A percentile compares a stretch with the other conserved stretches of the same genome.
Conservation (phyloP, 164 flowering plant genomes). For the Tinospora cordifolia region DNA sequence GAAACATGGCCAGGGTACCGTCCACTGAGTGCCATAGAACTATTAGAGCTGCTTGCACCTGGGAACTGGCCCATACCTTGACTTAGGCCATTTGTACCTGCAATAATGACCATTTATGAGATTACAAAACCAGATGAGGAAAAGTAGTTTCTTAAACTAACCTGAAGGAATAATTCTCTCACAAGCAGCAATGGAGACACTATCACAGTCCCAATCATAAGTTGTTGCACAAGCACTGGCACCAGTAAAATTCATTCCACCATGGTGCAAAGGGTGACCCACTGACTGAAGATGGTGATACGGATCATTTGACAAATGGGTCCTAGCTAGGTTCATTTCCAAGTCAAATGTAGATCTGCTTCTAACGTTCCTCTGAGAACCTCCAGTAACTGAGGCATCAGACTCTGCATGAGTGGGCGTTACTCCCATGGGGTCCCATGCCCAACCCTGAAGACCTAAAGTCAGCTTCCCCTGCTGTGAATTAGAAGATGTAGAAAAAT, state of each 20-base stretch:
- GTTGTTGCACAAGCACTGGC: conserved; percentile 9
- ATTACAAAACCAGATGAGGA: not conserved
- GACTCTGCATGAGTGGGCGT: conserved; percentile 28
- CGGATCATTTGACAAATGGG: conserved; percentile 32
- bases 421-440: conserved; percentile 30
- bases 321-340: conserved; percentile 35
- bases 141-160: conserved; percentile 9
- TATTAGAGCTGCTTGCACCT: conserved; percentile 14
- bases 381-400: conserved; percentile 37
- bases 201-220: too few relatives aligned
- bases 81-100: conserved; percentile 30
- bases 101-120: not conserved
- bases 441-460: conserved; percentile 31
- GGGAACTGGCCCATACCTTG: conserved; percentile 26
- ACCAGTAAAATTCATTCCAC: conserved; percentile 27
- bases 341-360: conserved; percentile 44
- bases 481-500: conserved; percentile 29
- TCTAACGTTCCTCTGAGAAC: conserved; percentile 59
- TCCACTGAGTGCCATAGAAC: conserved; percentile 28
- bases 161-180: conserved; percentile 34
- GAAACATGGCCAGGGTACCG: conserved; percentile 23
- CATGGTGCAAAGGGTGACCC: conserved; percentile 26
- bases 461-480: conserved; percentile 38
- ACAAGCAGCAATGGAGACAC: conserved; percentile 11
- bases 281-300: conserved; percentile 26